Conservation (phyloP, 1,284 basidiomycete species). For the Cystobasidiaceae sp. region DNA sequence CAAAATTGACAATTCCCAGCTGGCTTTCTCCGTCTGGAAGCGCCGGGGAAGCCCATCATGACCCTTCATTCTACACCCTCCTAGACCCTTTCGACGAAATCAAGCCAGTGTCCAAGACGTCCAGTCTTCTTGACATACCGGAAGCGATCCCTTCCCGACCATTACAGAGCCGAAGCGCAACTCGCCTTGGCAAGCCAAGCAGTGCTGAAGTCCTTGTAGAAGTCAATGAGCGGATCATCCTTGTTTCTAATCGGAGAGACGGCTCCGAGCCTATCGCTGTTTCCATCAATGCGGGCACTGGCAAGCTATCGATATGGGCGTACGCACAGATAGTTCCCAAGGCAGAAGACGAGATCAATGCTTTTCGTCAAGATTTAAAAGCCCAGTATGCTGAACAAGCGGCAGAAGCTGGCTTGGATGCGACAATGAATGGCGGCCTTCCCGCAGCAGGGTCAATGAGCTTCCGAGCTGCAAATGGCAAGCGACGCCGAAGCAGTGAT, state of each 20-base stretch:
- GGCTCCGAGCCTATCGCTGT: conserved; percentile 26
- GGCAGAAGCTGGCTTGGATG: not conserved
- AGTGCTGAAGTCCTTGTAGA: not conserved
- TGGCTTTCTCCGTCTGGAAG: conserved; percentile 31
- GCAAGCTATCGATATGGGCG: conserved; percentile 30
- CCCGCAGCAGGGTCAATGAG: not conserved
- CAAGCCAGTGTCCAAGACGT: conserved; percentile 42
- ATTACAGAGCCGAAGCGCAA: not conserved
- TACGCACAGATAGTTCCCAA: conserved; percentile 9
- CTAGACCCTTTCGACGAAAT: conserved; percentile 71
- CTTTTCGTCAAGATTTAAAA: not conserved
- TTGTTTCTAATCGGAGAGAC: conserved; percentile 6
- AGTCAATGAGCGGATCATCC: conserved; percentile 23
- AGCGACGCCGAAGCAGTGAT: conserved; percentile 16
- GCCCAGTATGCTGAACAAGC: not conserved
- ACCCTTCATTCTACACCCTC: conserved; percentile 69
- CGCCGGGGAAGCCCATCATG: not conserved
- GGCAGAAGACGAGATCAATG: not conserved
- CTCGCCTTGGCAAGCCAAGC: not conserved
- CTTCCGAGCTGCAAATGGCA: not conserved
- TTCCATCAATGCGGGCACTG: not conserved
- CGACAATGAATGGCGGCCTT: not conserved
- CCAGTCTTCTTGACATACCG: not conserved
- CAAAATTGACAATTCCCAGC: not conserved
- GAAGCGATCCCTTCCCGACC: not conserved